These are phyloP conservation scores for Pseudogymnoascus sp. DNA, from an alignment of 2,329 filamentous ascomycete species.

Conservation along the genomic window DNA sequence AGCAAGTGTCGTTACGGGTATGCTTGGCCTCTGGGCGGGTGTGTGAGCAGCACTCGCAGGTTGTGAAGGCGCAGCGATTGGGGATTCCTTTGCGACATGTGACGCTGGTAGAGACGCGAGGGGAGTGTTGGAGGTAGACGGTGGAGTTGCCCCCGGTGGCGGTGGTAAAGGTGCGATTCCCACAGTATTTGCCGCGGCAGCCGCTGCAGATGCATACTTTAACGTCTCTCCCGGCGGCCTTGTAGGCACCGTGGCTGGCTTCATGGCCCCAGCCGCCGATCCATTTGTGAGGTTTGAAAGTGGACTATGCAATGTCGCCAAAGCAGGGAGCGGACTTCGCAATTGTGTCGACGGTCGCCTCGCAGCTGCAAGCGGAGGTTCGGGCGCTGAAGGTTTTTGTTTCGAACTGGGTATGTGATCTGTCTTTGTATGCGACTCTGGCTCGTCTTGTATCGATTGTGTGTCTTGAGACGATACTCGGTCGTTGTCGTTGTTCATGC, in stretches of 20 bases:
- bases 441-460: constrained; percentile 84
- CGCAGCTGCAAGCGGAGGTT: constrained; percentile 46
- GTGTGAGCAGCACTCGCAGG: constrained; percentile 31
- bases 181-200: constrained; percentile 84
- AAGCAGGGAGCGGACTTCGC: constrained; percentile 87
- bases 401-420: constrained; percentile 40
- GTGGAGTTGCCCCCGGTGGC: constrained; percentile 61
- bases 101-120: constrained; percentile 36
- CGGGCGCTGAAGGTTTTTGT: constrained; percentile 46
- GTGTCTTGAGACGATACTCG: constrained; percentile 90
- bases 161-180: constrained; percentile 91
- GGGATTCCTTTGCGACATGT: constrained; percentile 51
- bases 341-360: constrained; percentile 80
- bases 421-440: constrained; percentile 49
- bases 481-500: constrained; percentile 73
- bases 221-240: constrained; percentile 81
- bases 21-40: constrained; percentile 31
- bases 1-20: constrained; percentile 26
- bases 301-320: constrained; percentile 81
- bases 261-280: constrained; percentile 64
- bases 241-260: constrained; percentile 80
- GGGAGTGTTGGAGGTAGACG: constrained; percentile 35
- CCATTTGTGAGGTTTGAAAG: constrained; percentile 55
- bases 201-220: constrained; percentile 94
- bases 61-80: constrained; percentile 41